Evolutionary conservation across 495 filamentous ascomycete species (phyloP).

Genomic region (Evansstolkia leycettana): DNA sequence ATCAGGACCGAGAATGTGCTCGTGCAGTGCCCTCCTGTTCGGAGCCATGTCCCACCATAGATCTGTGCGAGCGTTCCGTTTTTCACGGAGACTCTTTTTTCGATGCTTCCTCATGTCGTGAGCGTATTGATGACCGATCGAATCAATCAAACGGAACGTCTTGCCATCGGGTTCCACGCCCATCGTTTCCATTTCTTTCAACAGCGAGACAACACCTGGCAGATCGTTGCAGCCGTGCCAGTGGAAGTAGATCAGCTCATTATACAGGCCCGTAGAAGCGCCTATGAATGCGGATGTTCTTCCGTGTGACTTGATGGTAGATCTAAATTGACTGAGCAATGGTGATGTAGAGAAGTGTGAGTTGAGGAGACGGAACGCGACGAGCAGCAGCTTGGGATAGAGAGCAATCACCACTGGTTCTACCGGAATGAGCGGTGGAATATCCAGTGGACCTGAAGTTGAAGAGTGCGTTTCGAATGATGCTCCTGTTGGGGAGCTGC

Average conservation of each 20-base stretch:
- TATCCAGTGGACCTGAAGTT: conserved; percentile 7
- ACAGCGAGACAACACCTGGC: conserved; percentile 42
- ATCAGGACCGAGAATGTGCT: conserved; percentile 12
- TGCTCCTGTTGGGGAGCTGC: background rate
- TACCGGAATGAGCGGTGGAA: conserved; percentile 24
- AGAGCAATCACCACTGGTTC: conserved; percentile 49
- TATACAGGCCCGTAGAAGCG: conserved; percentile 60
- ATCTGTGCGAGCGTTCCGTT: conserved; percentile 1
- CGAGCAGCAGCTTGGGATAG: conserved; percentile 53
- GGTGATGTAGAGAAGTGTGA: conserved; percentile 46
- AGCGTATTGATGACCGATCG: conserved; percentile 14
- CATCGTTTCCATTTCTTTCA: conserved; percentile 65
- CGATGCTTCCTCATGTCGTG: conserved; percentile 8
- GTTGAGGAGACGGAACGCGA: conserved; percentile 52
- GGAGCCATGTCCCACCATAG: conserved; percentile 30
- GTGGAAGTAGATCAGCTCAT: conserved; percentile 51
- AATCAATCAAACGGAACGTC: conserved; percentile 39
- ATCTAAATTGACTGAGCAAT: conserved; percentile 50
- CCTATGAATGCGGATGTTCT: conserved; percentile 60
- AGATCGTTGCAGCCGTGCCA: conserved; percentile 55
- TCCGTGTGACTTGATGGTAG: conserved; percentile 59
- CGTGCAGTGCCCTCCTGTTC: conserved; percentile 20
- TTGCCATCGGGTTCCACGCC: conserved; percentile 49
- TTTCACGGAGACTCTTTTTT: background rate
- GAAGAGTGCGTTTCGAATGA: background rate